Evolutionary conservation across 2,329 filamentous ascomycete species (phyloP), one percentile per base, ranked within the genome.

Genomic region (Sporothrix globosa): DNA sequence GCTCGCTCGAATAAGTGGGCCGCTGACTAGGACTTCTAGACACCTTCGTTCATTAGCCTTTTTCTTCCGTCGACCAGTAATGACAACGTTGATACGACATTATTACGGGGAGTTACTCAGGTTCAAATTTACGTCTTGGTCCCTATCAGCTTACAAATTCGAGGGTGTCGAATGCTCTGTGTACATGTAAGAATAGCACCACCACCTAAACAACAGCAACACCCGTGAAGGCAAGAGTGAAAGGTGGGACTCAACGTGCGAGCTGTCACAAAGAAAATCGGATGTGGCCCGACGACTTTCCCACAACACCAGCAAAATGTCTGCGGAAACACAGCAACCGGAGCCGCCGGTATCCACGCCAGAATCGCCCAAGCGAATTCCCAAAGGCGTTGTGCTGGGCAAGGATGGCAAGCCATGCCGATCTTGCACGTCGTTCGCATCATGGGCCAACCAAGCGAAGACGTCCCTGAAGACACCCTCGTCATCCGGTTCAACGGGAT

Each of bases 361-460:
- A 75, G 72, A 79, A 72, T 75, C 78, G 65, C 81, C 84, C 34
- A 86, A 86, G 77, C 87, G 84, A 76, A 80, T 91, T 41, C 87
- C 91, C 19, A 92, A 90, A 76, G 91, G 91, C 73, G 84, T 95
- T 2, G 86, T 95, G 50, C 81, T 95, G 48, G 92, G 90, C 60
- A 90, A 90, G 73, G 91, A 96, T 81, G 92, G 92, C 70, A 96
- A 96, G 81, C 92, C 92, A 92, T 95, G 91, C 76, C 90, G 90
- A 53, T 84, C 89, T 58, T 93, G 91, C 79, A 92, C 85, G 41
- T 90, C 89, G 27, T 91, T 90, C 81, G 83, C 85, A 41, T 82
- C 87, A 69, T 89, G 89, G 83, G 82, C 86, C 17, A 84, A 86
- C 67, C 83, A 87, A 75, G 81, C 83, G 65, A 86, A 83, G 70